phyloP scores from a whole-genome alignment of 2,329 filamentous ascomycete genomes.

The Aureobasidium sp. region DNA sequence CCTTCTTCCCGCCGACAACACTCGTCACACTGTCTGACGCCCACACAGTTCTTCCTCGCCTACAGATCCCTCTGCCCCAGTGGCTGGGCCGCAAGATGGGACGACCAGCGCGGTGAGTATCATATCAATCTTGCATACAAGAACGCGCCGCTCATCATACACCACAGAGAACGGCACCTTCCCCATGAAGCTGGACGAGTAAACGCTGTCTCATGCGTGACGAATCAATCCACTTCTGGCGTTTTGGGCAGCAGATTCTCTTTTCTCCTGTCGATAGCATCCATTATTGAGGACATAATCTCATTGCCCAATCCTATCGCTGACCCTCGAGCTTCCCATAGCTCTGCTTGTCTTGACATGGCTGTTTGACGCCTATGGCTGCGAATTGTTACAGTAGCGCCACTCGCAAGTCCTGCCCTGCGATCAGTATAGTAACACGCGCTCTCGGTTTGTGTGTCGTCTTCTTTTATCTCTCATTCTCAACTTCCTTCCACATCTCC shows the following conservation, averaged over 20 bases:
- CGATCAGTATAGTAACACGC: too few species aligned
- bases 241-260: background rate
- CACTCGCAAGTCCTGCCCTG: background rate
- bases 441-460: background rate
- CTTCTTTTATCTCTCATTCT: background rate
- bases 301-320: background rate
- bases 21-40: background rate
- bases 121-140: background rate
- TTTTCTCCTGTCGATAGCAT: constrained; percentile 14
- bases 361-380: background rate
- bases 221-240: constrained; percentile 4
- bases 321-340: background rate
- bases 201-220: constrained; percentile 21
- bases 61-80: constrained; percentile 97
- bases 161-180: constrained; percentile 49
- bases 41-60: constrained; percentile 77
- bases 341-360: background rate
- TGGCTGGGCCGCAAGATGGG: constrained; percentile 90
- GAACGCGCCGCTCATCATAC: background rate
- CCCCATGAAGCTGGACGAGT: constrained; percentile 44
- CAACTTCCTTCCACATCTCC: too few species aligned
- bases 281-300: constrained; percentile 12
- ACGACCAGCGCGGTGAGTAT: constrained; percentile 83
- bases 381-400: background rate
- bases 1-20: constrained; percentile 16